Base-by-base conservation (phyloP, 2,329 filamentous ascomycete genomes). In the Exophiala viscosa region DNA sequence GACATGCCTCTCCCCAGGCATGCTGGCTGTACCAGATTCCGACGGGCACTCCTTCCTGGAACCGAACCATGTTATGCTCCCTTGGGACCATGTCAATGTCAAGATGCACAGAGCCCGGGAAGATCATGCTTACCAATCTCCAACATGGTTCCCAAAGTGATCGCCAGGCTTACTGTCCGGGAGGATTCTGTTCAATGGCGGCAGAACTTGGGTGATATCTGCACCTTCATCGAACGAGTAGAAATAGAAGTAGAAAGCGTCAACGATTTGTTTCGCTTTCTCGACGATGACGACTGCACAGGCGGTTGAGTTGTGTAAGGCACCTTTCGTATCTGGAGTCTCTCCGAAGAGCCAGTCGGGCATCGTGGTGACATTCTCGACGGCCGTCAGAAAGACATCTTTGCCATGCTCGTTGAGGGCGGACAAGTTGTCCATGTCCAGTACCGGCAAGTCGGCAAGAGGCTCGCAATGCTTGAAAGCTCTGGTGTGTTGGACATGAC, bases 201-300 rank as follows among this genome's bases (percentile, higher is more conserved):
- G 56, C 28, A 59, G 11, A 54, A 96, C 84, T 54, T 87, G 86
- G 48, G 93, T 77, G 1, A 97, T 93, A 0, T 86, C 87, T 67
- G 95, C 95, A 5, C 93, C 93, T 1, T 96, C 83, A 65, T 99
- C 97, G 76, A 95, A 97, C 60, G 88, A 92, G 79, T 97, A 99
- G 67, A 97, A 97, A 76, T 92, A 97, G 76, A 97, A 97, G 90
- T 92, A 99, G 67, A 97, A 99, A 3, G 91, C 93, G 67, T 97
- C 92, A n/a, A 96, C 73, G 3, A 69, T 70, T 9, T 71, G 70
- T 40, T 73, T 67, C 0, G 75, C 77, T 52, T 81, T 80, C 58
- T 84, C 76, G 50, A 76, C 77, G 3, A 83, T 73, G 14, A 87
- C 77, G 14, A 86, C 74, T 0, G 74, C 73, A 40, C 74, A 75